Conservation (phyloP, 2,329 filamentous ascomycete species). For the Ceratocystiopsis brevicomis region DNA sequence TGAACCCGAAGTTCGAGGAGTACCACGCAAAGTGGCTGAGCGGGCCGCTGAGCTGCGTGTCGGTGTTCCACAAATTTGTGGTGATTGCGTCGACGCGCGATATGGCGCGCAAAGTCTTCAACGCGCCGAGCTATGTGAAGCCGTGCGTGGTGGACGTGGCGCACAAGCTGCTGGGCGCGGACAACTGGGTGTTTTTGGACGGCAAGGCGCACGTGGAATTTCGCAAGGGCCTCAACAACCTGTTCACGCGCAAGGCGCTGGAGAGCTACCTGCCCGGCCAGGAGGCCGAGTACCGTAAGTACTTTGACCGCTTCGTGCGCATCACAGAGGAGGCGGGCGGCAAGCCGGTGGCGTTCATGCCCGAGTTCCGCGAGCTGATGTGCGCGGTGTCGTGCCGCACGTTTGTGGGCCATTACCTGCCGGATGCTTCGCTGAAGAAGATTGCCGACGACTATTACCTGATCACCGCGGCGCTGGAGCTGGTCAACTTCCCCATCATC, state of each 20-base stretch:
- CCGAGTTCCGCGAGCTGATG: constrained; percentile 81
- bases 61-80: constrained; percentile 97
- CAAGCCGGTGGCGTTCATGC: constrained; percentile 74
- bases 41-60: constrained; percentile 85
- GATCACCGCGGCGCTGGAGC: constrained; percentile 84
- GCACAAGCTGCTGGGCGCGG: constrained; percentile 74
- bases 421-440: constrained; percentile 75
- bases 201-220: constrained; percentile 91
- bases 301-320: constrained; percentile 62
- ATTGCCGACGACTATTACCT: constrained; percentile 94
- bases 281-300: constrained; percentile 76
- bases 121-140: constrained; percentile 79
- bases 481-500: constrained; percentile 97
- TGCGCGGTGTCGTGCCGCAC: constrained; percentile 87
- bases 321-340: constrained; percentile 53
- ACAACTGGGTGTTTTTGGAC: constrained; percentile 96
- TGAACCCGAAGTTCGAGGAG: constrained; percentile 78
- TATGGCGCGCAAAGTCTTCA: constrained; percentile 92
- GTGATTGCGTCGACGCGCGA: constrained; percentile 91
- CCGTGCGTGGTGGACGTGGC: constrained; percentile 91
- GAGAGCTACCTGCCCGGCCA: constrained; percentile 78
- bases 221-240: constrained; percentile 83
- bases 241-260: constrained; percentile 84
- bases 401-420: constrained; percentile 94
- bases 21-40: constrained; percentile 89